Percentiles rank a stretch among this genome's conserved stretches.
These are phyloP conservation scores for Bathelium albidoporum DNA, from an alignment of 495 filamentous ascomycete species.

Conservation along the genomic window DNA sequence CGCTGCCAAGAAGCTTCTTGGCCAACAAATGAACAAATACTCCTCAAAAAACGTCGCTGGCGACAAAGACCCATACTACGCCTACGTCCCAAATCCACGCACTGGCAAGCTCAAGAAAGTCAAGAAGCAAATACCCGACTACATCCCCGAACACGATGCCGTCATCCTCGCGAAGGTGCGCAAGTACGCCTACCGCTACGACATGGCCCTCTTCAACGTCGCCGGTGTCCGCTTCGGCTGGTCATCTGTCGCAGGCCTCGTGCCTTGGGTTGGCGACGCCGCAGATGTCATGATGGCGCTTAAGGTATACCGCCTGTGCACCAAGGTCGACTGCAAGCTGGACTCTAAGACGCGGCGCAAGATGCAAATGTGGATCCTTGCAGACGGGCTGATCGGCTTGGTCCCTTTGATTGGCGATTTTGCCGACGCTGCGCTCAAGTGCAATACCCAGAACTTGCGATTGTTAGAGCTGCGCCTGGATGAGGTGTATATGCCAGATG, in stretches of 20 bases:
- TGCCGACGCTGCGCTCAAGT: constrained; percentile 47
- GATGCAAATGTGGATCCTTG: constrained; percentile 67
- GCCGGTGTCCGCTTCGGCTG: constrained; percentile 73
- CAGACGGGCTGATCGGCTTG: constrained; percentile 75
- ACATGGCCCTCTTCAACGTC: constrained; percentile 67
- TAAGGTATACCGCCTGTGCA: constrained; percentile 57
- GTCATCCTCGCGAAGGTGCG: constrained; percentile 72
- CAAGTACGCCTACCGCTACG: constrained; percentile 67
- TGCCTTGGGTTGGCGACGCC: constrained; percentile 69
- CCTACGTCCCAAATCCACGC: constrained; percentile 20
- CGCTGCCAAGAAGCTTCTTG: constrained; percentile 33
- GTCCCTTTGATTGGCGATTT: constrained; percentile 81
- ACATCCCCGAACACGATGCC: constrained; percentile 66
- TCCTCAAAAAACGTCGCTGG: constrained; percentile 23
- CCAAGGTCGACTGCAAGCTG: constrained; percentile 61
- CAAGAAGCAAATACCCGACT: constrained; percentile 33
- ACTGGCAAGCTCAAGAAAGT: constrained; percentile 31
- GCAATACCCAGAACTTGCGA: constrained; percentile 29
- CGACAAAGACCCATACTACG: constrained; percentile 34
- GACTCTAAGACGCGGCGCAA: constrained; percentile 40
- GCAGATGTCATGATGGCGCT: constrained; percentile 58
- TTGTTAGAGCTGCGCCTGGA: constrained; percentile 28
- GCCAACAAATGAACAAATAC: constrained; percentile 30
- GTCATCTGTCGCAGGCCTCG: constrained; percentile 66
- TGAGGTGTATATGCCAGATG: constrained; percentile 28